These are phyloP conservation scores for Vitis cinerea DNA, from an alignment of 164 flowering plant species.

Conservation along the genomic window DNA sequence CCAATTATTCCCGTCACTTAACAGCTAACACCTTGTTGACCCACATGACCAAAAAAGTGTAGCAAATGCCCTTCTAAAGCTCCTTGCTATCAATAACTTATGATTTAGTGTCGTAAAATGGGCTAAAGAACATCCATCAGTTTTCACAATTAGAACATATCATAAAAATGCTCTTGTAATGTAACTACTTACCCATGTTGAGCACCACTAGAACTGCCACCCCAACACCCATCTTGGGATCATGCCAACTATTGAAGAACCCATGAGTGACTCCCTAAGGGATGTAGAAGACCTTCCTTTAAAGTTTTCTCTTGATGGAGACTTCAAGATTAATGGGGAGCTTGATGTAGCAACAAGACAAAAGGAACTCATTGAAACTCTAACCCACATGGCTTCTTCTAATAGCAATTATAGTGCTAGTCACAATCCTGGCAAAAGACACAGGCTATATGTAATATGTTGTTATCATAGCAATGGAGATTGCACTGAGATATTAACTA, in stretches of 20 bases:
- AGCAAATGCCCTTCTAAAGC: slow-evolving; percentile 76
- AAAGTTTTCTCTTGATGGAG: slow-evolving; percentile 64
- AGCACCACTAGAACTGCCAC: slow-evolving; percentile 62
- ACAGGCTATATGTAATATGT: slow-evolving; percentile 58
- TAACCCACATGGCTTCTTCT: slow-evolving; percentile 27
- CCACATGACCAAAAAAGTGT: slow-evolving; percentile 72
- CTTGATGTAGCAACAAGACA: slow-evolving; percentile 44
- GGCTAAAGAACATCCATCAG: slow-evolving; percentile 66
- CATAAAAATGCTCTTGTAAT: slow-evolving; percentile 19
- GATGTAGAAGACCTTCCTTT: slow-evolving; percentile 79
- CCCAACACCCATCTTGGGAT: slow-evolving; percentile 56
- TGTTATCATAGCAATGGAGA: slow-evolving; percentile 43
- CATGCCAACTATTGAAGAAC: slow-evolving; percentile 53
- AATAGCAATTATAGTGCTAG: slow-evolving; percentile 22
- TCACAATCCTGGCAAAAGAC: slow-evolving; percentile 61
- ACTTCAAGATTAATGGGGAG: slow-evolving; percentile 56
- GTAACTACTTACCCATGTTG: slow-evolving; percentile 66
- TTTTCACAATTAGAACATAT: slow-evolving; percentile 81
- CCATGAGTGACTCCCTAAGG: slow-evolving; percentile 71
- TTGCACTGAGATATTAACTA: slow-evolving; percentile 25
- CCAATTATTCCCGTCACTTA: slow-evolving; percentile 43
- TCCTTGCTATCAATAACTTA: slow-evolving; percentile 61
- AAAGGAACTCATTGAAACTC: slow-evolving; percentile 55
- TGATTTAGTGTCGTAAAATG: slow-evolving; percentile 66
- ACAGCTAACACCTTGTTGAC: slow-evolving; percentile 66